These are phyloP conservation scores for Penicillium sp. DNA, from an alignment of 2,329 filamentous ascomycete species.

Conservation along the genomic window DNA sequence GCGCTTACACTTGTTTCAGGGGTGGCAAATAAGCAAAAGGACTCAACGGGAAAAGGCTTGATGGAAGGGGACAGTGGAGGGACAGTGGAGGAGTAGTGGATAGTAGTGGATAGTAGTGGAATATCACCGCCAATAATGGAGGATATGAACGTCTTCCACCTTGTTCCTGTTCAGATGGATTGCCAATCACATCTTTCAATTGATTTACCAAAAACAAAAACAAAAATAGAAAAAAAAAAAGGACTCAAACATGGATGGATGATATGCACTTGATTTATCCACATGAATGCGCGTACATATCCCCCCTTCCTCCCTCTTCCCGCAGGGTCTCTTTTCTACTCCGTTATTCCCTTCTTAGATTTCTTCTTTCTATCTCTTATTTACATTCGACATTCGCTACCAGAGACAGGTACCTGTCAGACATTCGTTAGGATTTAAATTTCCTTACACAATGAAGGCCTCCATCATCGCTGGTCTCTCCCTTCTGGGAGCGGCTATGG, in stretches of 20 bases:
- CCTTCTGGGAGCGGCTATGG: slow-evolving; percentile 44
- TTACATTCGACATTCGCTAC: background rate
- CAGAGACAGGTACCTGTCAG: slow-evolving; percentile 1
- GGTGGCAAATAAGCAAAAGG: slow-evolving; percentile 3
- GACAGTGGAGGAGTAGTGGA: too few species aligned
- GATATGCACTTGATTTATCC: slow-evolving; percentile 1
- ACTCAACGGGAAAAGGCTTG: background rate
- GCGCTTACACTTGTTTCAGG: slow-evolving; percentile 3
- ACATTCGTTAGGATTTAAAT: slow-evolving; percentile 11
- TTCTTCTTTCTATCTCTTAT: slow-evolving; percentile 9
- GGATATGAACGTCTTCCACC: background rate
- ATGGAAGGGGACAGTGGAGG: background rate
- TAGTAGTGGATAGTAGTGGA: background rate
- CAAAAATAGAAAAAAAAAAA: background rate
- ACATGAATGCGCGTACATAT: slow-evolving; percentile 4
- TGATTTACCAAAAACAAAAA: background rate
- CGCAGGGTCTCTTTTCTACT: slow-evolving; percentile 7
- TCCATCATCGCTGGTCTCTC: slow-evolving; percentile 46
- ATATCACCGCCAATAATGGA: background rate
- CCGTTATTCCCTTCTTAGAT: background rate
- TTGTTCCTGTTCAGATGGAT: background rate
- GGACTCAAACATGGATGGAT: background rate
- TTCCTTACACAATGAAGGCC: slow-evolving; percentile 45
- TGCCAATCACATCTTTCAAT: slow-evolving; percentile 1
- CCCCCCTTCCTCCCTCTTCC: slow-evolving; percentile 2